A percentile compares a stretch with the other conserved stretches of the same genome.
phyloP scores from a whole-genome alignment of 2,329 filamentous ascomycete genomes.

The Talaromyces piceae region DNA sequence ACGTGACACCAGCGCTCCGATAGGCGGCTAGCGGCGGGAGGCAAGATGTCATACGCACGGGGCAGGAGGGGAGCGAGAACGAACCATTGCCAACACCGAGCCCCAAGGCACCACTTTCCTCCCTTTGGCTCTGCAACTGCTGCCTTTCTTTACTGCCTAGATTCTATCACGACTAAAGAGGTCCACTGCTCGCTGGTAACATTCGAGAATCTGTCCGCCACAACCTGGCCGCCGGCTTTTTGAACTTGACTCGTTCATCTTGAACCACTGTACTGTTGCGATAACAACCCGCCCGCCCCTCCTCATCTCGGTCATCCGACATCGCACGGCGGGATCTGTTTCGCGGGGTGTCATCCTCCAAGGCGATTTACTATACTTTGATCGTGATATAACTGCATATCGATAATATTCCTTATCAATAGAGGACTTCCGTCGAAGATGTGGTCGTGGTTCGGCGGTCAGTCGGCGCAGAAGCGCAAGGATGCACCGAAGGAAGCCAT shows the following conservation, averaged over 20 bases:
- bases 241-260: not conserved
- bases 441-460: conserved; percentile 89
- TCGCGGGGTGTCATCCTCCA: not conserved
- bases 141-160: not conserved
- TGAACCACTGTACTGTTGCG: not conserved
- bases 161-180: too few relatives aligned
- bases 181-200: too few relatives aligned
- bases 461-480: conserved; percentile 74
- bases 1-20: conserved; percentile 27
- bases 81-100: not conserved
- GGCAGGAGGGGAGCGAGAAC: not conserved
- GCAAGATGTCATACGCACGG: conserved; percentile 11
- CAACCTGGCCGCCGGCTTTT: not conserved
- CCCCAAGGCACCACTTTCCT: conserved; percentile 9
- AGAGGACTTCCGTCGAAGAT: conserved; percentile 32
- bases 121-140: too few relatives aligned
- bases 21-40: conserved; percentile 16
- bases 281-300: not conserved
- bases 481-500: conserved; percentile 97
- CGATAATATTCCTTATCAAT: not conserved
- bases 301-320: not conserved
- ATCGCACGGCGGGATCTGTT: not conserved
- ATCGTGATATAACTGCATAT: too few relatives aligned
- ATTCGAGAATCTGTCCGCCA: too few relatives aligned
- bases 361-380: not conserved